phyloP scores from a whole-genome alignment of 345 rosid genomes.

The Eutrema heterophyllum region DNA sequence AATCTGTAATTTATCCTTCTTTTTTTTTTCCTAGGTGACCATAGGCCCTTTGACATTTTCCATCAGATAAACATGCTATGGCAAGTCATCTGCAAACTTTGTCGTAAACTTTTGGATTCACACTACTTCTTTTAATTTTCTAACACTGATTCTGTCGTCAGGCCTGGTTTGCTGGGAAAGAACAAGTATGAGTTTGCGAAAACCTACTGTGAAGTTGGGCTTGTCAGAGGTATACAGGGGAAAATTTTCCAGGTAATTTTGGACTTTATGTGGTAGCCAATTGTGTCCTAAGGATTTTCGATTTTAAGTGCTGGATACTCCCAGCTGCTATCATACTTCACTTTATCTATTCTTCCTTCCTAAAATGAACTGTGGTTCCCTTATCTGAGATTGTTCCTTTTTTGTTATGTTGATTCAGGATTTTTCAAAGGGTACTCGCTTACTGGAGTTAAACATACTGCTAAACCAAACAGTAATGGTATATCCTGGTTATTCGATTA shows the following conservation, averaged over 20 bases:
- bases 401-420: constrained; percentile 48
- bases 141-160: constrained; percentile 34
- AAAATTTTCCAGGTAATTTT: constrained; percentile 69
- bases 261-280: constrained; percentile 6
- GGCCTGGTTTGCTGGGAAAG: constrained; percentile 97
- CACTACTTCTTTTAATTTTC: constrained; percentile 2
- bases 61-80: constrained; percentile 94
- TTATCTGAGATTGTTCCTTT: neutral
- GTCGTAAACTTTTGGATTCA: constrained; percentile 15
- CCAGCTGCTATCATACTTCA: constrained; percentile 4
- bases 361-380: constrained; percentile 2
- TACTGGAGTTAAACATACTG: constrained; percentile 82
- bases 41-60: constrained; percentile 94
- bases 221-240: constrained; percentile 46
- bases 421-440: constrained; percentile 83
- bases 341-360: constrained; percentile 13
- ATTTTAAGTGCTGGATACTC: neutral
- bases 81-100: constrained; percentile 45
- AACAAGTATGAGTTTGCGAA: constrained; percentile 83
- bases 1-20: constrained; percentile 2
- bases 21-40: constrained; percentile 46
- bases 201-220: constrained; percentile 71
- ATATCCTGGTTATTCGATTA: constrained; percentile 29
- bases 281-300: constrained; percentile 3
- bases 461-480: constrained; percentile 94